phyloP scores from a whole-genome alignment of 768 basidiomycete genomes.

The Psilocybe sp. region DNA sequence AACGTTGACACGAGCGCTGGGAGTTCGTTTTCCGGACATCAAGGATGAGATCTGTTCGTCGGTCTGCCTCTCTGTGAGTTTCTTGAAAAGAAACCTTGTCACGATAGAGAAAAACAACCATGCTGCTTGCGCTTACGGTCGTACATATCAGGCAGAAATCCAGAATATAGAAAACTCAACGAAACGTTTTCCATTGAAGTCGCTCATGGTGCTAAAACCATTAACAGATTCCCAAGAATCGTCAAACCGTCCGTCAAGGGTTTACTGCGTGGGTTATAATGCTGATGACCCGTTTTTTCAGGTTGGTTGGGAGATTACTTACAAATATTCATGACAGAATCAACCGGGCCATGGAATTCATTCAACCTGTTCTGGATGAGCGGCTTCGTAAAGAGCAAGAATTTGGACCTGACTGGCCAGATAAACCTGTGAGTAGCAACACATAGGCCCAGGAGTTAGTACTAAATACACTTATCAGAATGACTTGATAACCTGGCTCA shows the following conservation, averaged over 20 bases:
- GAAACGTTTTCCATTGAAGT: constrained; percentile 16
- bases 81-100: too few species aligned
- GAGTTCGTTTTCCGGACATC: constrained; percentile 13
- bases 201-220: constrained; percentile 4
- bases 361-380: constrained; percentile 12
- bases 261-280: not conserved
- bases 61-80: constrained; percentile 42
- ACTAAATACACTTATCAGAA: constrained; percentile 11
- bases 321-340: constrained; percentile 10
- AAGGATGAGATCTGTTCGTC: constrained; percentile 50
- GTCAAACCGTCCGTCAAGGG: constrained; percentile 15
- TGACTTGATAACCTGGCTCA: constrained; percentile 27
- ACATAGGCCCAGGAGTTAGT: not conserved
- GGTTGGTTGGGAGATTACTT: constrained; percentile 12
- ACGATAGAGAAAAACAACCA: too few species aligned
- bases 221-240: constrained; percentile 14
- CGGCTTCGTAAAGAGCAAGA: constrained; percentile 9
- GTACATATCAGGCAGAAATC: constrained; percentile 13
- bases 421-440: constrained; percentile 5
- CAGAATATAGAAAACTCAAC: constrained; percentile 16
- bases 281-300: not conserved
- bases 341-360: constrained; percentile 5
- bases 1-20: constrained; percentile 13
- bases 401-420: constrained; percentile 1
- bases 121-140: not conserved